Evolutionary conservation across 176 grass and related monocot species (phyloP).

Genomic region (Bonia amplexicaulis): DNA sequence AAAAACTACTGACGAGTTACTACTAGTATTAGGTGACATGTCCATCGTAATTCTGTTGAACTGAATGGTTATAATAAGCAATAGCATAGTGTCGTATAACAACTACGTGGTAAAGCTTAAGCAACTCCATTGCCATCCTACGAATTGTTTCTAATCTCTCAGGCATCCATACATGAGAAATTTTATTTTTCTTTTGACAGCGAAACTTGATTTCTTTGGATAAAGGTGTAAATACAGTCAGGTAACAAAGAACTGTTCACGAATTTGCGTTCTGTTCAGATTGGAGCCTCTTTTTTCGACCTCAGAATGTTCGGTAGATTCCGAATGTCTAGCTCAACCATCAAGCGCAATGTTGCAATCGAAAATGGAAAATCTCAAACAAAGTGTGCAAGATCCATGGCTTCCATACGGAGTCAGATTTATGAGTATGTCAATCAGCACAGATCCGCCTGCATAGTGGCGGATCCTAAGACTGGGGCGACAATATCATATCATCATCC

Average conservation of each 20-base stretch:
- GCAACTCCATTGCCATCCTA: no score
- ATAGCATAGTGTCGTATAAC: no score
- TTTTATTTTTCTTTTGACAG: no score
- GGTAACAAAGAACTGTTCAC: not conserved
- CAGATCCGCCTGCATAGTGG: not conserved
- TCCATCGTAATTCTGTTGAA: no score
- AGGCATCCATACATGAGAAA: no score
- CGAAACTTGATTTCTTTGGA: not conserved
- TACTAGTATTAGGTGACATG: not conserved
- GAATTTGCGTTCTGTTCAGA: not conserved
- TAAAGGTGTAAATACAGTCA: not conserved
- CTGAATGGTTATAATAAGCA: no score
- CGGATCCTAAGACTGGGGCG: slow-evolving; percentile 41
- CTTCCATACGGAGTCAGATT: slow-evolving; percentile 9
- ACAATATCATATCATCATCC: slow-evolving; percentile 29
- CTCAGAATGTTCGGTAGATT: no score
- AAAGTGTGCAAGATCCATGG: not conserved
- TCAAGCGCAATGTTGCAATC: not conserved
- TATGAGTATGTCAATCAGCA: slow-evolving; percentile 25
- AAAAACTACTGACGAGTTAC: not conserved
- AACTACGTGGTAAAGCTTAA: no score
- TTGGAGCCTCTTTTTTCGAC: no score
- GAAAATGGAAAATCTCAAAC: not conserved
- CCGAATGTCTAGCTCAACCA: not conserved
- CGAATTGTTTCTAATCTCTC: no score